Base-by-base conservation (phyloP, 176 grass and related monocot species). In the Saccharum spontaneum region DNA sequence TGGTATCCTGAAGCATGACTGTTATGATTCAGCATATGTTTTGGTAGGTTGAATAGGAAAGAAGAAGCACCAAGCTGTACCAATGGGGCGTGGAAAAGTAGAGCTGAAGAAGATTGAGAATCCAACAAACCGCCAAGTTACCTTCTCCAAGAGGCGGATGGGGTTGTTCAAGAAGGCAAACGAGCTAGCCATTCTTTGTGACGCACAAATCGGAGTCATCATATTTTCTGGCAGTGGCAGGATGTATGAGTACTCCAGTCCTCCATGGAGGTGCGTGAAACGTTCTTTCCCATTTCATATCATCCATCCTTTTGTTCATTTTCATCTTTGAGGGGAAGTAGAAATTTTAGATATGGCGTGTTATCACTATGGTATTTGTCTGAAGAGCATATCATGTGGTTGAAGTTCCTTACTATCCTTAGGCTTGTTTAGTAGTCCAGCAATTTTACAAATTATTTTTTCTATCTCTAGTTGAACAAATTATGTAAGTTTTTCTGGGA, bases 91-190 rank as follows among this genome's bases (percentile, higher is more conserved):
- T 83, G 94, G 94, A 28, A 97, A 91, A 86, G 83, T 97, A 39
- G 89, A 97, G 73, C 92, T 97, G 68, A 93, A 89, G 82, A 91
- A 88, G 94, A 97, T 97, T 8, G 94, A 97, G 80, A 93, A 97
- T 50, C 74, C 80, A 23, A 89, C 91, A 31, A 97, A 67, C 45
- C 91, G 94, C 18, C 91, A 97, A 74, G 94, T 93, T 69, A 94
- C 94, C 24, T 97, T 94, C 89, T 93, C 94, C 89, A 97, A 97
- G 87, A 86, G 94, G 87, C 87, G 91, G 50, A 83, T 61, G 72
- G 91, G 94, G 16, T n/a, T 97, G 78, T 78, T 97, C 34, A 97
- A 97, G 87, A 97, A 97, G 79, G 94, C 94, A 11, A 91, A 86
- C 40, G 94, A 97, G 59, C 79, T 97, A 16, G 89, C 91, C 52